phyloP scores from a whole-genome alignment of 192 early-diverging fungal genomes.

The Mortierella hygrophila region DNA sequence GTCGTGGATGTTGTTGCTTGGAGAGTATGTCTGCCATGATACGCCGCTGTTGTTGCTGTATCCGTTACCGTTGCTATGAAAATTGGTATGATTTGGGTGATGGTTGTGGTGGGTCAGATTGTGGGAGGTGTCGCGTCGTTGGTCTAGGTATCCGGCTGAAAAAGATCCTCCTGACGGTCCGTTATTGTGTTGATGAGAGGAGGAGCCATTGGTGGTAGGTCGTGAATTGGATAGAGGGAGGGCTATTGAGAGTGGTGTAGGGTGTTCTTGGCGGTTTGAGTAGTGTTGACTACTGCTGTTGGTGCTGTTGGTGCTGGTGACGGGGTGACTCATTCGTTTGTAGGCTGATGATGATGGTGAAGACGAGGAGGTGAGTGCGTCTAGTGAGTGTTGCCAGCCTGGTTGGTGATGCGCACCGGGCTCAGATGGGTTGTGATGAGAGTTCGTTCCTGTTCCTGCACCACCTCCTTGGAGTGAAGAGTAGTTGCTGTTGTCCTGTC shows the following conservation, averaged over 20 bases:
- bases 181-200: too few species aligned
- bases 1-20: neutral
- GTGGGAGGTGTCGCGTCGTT: constrained; percentile 31
- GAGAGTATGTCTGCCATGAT: neutral
- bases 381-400: constrained; percentile 10
- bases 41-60: constrained; percentile 13
- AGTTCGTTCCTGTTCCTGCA: constrained; percentile 4
- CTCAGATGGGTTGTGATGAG: neutral
- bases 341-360: constrained; percentile 7
- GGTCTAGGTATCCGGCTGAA: constrained; percentile 23
- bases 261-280: neutral
- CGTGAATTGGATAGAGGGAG: constrained; percentile 17
- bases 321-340: constrained; percentile 7
- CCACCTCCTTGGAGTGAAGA: neutral
- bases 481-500: neutral
- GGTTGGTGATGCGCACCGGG: neutral
- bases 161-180: neutral
- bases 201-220: neutral
- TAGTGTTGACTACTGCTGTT: neutral
- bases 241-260: constrained; percentile 29
- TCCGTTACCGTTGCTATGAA: neutral
- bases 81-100: neutral
- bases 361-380: neutral
- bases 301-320: neutral
- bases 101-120: neutral